These are phyloP conservation scores for Eleusine indica DNA, from an alignment of 176 grass and related monocot genomes.

Conservation along the genomic window DNA sequence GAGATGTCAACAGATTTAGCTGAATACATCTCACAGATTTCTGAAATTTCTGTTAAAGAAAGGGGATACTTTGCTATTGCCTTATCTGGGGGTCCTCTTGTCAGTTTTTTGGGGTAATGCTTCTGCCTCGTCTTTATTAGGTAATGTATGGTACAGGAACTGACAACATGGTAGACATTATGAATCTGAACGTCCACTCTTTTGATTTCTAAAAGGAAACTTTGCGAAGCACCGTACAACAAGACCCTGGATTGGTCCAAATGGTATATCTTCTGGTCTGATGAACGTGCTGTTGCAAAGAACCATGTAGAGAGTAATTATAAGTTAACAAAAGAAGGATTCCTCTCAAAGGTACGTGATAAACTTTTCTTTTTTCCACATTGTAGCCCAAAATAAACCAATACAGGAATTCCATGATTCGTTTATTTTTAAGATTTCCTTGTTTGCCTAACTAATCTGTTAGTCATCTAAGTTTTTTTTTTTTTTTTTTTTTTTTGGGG, in stretches of 20 bases:
- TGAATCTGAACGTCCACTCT: slow-evolving; percentile 24
- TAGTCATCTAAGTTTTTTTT: not conserved
- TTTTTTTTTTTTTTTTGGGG: not conserved
- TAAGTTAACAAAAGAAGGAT: slow-evolving; percentile 83
- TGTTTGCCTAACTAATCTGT: not conserved
- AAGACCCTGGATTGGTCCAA: slow-evolving; percentile 99
- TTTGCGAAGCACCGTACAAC: slow-evolving; percentile 86
- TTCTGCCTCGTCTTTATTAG: slow-evolving; percentile 26
- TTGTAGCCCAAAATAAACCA: not conserved
- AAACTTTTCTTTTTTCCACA: slow-evolving; percentile 17
- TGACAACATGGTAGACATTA: not conserved
- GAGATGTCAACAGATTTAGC: slow-evolving; percentile 84
- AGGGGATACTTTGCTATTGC: slow-evolving; percentile 90
- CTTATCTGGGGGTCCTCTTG: slow-evolving; percentile 74
- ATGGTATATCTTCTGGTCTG: slow-evolving; percentile 97
- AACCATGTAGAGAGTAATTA: slow-evolving; percentile 96
- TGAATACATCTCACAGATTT: slow-evolving; percentile 88
- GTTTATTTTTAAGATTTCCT: not conserved
- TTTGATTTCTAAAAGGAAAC: slow-evolving; percentile 68
- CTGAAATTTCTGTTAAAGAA: slow-evolving; percentile 96
- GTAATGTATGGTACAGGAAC: slow-evolving; percentile 7
- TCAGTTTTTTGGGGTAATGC: slow-evolving; percentile 77
- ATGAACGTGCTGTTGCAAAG: slow-evolving; percentile 92
- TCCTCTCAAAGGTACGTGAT: slow-evolving; percentile 82
- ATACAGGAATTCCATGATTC: not conserved